Conservation (phyloP, 208 protist genomes). For the Lotmaria passim region DNA sequence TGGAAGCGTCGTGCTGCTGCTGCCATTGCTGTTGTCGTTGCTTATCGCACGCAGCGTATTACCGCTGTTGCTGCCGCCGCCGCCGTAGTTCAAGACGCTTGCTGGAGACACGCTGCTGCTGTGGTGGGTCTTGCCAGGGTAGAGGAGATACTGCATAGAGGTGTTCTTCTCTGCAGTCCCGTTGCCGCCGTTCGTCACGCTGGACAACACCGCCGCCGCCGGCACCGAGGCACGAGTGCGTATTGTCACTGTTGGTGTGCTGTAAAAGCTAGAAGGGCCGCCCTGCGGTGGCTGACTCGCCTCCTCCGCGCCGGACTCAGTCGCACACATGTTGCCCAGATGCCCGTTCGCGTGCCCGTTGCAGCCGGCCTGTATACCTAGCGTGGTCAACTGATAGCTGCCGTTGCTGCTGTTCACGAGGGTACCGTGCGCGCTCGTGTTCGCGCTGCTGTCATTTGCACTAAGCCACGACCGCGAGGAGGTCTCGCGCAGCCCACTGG, state of each 20-base stretch:
- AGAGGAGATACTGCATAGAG: slow-evolving; percentile 1
- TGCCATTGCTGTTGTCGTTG: not conserved
- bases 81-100: not conserved
- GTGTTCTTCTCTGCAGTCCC: not conserved
- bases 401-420: too few relatives aligned
- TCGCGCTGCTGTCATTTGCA: slow-evolving; percentile 4
- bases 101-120: not conserved
- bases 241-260: too few relatives aligned
- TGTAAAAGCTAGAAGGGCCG: too few relatives aligned
- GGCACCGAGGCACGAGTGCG: not conserved
- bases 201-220: not conserved
- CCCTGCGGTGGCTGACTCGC: too few relatives aligned
- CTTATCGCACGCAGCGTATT: not conserved
- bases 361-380: too few relatives aligned
- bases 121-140: slow-evolving; percentile 2
- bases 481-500: not conserved
- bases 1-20: not conserved
- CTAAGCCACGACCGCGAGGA: slow-evolving; percentile 6
- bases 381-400: too few relatives aligned
- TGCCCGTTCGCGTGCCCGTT: too few relatives aligned
- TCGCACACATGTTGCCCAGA: too few relatives aligned
- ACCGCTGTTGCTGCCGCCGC: slow-evolving; percentile 1
- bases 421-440: slow-evolving; percentile 6
- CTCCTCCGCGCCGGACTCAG: too few relatives aligned
- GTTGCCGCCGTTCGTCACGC: not conserved